Evolutionary conservation across 805 yeast species (phyloP), one percentile per base, ranked within the genome.

Genomic region (Tetrapisispora fleetii): DNA sequence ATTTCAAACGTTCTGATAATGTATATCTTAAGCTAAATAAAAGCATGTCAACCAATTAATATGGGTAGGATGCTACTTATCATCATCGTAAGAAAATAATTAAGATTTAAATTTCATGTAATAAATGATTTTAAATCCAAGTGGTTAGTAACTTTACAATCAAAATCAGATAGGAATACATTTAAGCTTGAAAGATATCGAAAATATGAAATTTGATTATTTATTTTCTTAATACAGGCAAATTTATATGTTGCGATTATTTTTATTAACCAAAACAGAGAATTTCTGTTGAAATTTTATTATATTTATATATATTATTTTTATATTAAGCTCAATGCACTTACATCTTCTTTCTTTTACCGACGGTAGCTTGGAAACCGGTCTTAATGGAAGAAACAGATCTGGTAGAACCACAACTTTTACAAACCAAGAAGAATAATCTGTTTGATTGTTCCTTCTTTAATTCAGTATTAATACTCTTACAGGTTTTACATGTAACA

Each of bases 331-430:
- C 33, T 30, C 24, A 47, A 43, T 27, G 38, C 45, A 49, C 38
- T 57, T 56, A 60, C 64, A 66, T 73, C 71, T 75, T 84, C 80
- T 81, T 85, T 82, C 91, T 85, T 70, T 85, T 83, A 59, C 95
- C 95, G 62, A 87, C 82, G 65, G 86, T 91, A 59, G 99, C 99
- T 76, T 90, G 96, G 95, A 87, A 93, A 84, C 99, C 99, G 45
- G 97, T 87, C 81, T 95, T 93, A 71, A 93, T 93, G 43, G 96
- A 88, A 58, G 93, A 81, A 50, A 93, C 99, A 45, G 97, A 89
- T 74, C 96, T 84, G 44, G 97, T 82, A 44, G 96, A 86, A 58
- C 99, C 99, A 78, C 99, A 93, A 49, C 95, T 86, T 67, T 90
- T 89, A 78, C 99, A 93, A 62, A 90, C 95, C 77, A 93, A 78